Conservation (phyloP, 2,329 filamentous ascomycete species). For the Arthrinium phaeospermum region DNA sequence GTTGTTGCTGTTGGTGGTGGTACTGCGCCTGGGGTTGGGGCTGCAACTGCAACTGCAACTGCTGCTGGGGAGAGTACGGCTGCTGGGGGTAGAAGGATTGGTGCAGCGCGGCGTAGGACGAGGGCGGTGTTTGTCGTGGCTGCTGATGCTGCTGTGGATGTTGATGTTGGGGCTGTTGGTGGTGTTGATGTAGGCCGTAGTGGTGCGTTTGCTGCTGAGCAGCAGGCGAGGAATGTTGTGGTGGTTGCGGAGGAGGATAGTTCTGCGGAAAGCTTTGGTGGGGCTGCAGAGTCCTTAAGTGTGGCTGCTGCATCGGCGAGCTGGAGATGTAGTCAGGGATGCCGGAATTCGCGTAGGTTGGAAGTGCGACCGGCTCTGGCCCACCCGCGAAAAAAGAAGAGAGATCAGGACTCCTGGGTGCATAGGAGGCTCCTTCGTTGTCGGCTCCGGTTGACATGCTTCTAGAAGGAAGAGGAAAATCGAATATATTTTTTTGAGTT, state of each 20-base stretch:
- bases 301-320: slow-evolving; percentile 24
- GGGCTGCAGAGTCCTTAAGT: slow-evolving; percentile 38
- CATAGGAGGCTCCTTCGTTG: slow-evolving; percentile 52
- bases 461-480: slow-evolving; percentile 1
- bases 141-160: slow-evolving; percentile 26
- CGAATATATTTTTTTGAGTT: background rate
- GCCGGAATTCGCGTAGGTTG: slow-evolving; percentile 18
- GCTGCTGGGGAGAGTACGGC: background rate
- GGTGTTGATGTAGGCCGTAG: slow-evolving; percentile 30
- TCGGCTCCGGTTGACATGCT: slow-evolving; percentile 48
- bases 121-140: slow-evolving; percentile 2
- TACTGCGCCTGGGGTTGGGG: slow-evolving; percentile 19
- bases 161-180: slow-evolving; percentile 22
- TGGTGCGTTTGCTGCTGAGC: slow-evolving; percentile 19
- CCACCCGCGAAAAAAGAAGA: slow-evolving; percentile 56
- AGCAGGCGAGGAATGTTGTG: background rate
- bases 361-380: slow-evolving; percentile 3
- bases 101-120: background rate
- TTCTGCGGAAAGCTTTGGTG: slow-evolving; percentile 35
- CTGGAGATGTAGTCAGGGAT: slow-evolving; percentile 13
- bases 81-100: background rate
- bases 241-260: slow-evolving; percentile 1
- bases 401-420: slow-evolving; percentile 64
- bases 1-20: slow-evolving; percentile 27
- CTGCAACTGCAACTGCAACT: slow-evolving; percentile 15